Evolutionary conservation across 2,329 filamentous ascomycete genomes (phyloP).

Genomic region (Venturia aucupariae): DNA sequence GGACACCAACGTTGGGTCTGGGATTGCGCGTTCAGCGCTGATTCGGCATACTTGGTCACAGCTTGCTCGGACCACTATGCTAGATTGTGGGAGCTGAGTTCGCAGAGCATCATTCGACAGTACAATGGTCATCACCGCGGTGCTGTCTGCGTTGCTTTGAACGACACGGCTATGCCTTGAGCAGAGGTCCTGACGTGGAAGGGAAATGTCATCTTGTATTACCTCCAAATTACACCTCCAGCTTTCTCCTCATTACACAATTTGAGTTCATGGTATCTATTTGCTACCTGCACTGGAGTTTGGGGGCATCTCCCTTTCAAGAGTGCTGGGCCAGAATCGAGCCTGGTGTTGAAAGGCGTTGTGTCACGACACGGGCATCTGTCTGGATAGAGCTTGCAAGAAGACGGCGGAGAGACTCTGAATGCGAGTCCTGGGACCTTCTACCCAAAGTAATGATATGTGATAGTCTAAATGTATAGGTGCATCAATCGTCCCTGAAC

Average conservation of each 20-base stretch:
- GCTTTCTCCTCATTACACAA: not conserved
- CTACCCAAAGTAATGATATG: too few relatives aligned
- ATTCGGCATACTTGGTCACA: slow-evolving; percentile 86
- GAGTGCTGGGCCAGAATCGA: too few relatives aligned
- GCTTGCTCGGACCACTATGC: slow-evolving; percentile 92
- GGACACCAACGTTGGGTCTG: slow-evolving; percentile 95
- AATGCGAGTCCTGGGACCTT: too few relatives aligned
- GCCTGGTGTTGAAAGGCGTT: too few relatives aligned
- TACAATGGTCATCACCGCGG: slow-evolving; percentile 92
- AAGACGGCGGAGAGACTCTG: too few relatives aligned
- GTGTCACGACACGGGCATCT: too few relatives aligned
- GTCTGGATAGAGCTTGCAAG: too few relatives aligned
- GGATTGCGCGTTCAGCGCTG: slow-evolving; percentile 92
- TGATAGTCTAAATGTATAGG: too few relatives aligned
- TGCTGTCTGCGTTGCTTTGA: slow-evolving; percentile 84
- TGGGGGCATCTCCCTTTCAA: too few relatives aligned
- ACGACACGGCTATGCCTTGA: slow-evolving; percentile 49
- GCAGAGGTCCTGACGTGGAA: not conserved
- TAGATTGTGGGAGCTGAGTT: slow-evolving; percentile 77
- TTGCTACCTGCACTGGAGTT: not conserved
- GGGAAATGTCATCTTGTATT: not conserved
- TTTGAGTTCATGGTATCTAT: not conserved
- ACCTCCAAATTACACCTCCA: not conserved
- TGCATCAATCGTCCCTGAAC: too few relatives aligned
- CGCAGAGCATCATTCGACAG: slow-evolving; percentile 83